These are phyloP conservation scores for Cymbidium sinense DNA, from an alignment of 106 monocot species.

Conservation along the genomic window DNA sequence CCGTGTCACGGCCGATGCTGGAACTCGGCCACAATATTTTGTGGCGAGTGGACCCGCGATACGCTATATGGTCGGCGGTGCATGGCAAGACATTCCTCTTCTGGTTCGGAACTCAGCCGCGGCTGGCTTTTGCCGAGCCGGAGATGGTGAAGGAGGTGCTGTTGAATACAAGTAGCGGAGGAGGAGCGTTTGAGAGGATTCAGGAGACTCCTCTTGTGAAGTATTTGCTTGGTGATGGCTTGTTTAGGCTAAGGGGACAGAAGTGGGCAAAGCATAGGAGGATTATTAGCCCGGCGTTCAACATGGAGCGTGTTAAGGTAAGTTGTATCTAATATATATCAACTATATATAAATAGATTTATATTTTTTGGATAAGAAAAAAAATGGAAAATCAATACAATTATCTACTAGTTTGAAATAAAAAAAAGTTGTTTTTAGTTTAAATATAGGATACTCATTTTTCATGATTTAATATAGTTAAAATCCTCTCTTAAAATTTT, in stretches of 20 bases:
- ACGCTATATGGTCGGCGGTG: slow-evolving; percentile 2
- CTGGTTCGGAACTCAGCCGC: slow-evolving; percentile 9
- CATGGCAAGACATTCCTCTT: slow-evolving; percentile 3
- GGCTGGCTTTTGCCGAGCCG: slow-evolving; percentile 7
- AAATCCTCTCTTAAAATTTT: too few species aligned
- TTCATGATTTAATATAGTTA: too few species aligned
- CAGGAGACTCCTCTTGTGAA: slow-evolving; percentile 1
- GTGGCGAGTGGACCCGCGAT: slow-evolving; percentile 1
- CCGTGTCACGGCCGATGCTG: neutral
- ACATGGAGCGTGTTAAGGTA: slow-evolving; percentile 12
- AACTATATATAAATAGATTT: too few species aligned
- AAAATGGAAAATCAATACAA: too few species aligned
- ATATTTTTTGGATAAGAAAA: too few species aligned
- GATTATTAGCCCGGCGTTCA: slow-evolving; percentile 12
- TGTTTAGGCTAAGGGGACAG: neutral
- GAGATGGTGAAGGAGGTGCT: slow-evolving; percentile 12
- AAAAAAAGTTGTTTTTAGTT: too few species aligned
- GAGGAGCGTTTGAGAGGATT: slow-evolving; percentile 4
- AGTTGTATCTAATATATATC: too few species aligned
- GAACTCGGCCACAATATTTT: neutral
- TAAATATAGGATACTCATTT: too few species aligned
- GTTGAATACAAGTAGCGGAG: neutral
- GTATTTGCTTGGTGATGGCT: slow-evolving; percentile 8
- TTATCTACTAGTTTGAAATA: too few species aligned
- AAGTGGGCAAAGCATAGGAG: slow-evolving; percentile 6